Conservation (phyloP, 352 stramenopile species). For the Aphanomyces invadans region DNA sequence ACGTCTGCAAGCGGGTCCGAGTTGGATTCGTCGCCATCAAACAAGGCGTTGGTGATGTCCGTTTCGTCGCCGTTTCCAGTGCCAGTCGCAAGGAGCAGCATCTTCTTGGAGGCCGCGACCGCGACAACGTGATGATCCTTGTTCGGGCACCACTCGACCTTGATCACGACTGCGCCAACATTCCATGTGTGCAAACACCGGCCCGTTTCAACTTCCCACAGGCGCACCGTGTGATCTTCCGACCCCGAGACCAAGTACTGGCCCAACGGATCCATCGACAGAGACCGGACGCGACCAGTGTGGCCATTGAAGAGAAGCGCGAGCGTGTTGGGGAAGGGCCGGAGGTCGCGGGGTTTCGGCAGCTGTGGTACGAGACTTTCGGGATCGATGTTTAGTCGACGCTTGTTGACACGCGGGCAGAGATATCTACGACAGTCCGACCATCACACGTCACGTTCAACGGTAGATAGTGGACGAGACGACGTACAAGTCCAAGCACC, state of each 20-base stretch:
- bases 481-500: slow-evolving; percentile 98
- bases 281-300: slow-evolving; percentile 85
- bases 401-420: slow-evolving; percentile 89
- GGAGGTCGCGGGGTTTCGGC: slow-evolving; percentile 94
- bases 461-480: too few relatives aligned
- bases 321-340: slow-evolving; percentile 96
- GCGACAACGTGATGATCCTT: slow-evolving; percentile 92
- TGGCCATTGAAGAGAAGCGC: slow-evolving; percentile 85
- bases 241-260: slow-evolving; percentile 95
- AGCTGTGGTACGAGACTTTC: slow-evolving; percentile 94
- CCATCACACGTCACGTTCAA: too few relatives aligned
- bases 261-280: slow-evolving; percentile 93
- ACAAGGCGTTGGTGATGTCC: slow-evolving; percentile 92
- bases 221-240: slow-evolving; percentile 91
- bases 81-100: slow-evolving; percentile 90
- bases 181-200: slow-evolving; percentile 90
- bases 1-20: slow-evolving; percentile 47
- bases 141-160: slow-evolving; percentile 97
- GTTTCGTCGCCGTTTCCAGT: slow-evolving; percentile 90
- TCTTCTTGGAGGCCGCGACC: slow-evolving; percentile 85
- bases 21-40: slow-evolving; percentile 54
- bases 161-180: slow-evolving; percentile 82
- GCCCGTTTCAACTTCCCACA: slow-evolving; percentile 96
- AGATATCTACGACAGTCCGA: slow-evolving; percentile 52
- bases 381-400: slow-evolving; percentile 97